Evolutionary conservation across 1,284 basidiomycete species (phyloP).

Genomic region (Chalciporus sp.): DNA sequence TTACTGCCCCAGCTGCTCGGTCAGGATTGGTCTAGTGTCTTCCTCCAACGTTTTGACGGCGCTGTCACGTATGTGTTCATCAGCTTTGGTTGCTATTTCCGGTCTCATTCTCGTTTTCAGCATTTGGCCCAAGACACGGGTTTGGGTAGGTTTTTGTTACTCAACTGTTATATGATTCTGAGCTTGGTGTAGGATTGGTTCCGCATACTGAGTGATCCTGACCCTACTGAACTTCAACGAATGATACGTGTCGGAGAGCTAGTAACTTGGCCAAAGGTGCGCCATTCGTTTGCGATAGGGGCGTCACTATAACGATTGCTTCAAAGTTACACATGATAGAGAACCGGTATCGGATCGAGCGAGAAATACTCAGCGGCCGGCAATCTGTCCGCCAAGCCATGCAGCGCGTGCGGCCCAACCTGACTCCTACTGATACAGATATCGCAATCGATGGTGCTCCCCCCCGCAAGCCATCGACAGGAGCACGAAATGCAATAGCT

Average conservation of each 20-base stretch:
- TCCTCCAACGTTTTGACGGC: constrained; percentile 87
- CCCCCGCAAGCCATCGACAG: constrained; percentile 11
- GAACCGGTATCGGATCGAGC: constrained; percentile 80
- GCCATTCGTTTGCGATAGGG: constrained; percentile 9
- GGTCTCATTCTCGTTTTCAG: constrained; percentile 44
- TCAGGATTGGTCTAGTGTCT: constrained; percentile 95
- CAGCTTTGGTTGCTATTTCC: constrained; percentile 10
- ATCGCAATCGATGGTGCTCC: constrained; percentile 23
- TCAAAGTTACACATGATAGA: constrained; percentile 86
- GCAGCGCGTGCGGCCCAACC: constrained; percentile 33
- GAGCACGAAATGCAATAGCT: constrained; percentile 1
- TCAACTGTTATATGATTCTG: constrained; percentile 7
- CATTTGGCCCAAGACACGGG: constrained; percentile 84
- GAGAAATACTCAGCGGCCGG: constrained; percentile 82
- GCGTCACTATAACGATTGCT: constrained; percentile 10
- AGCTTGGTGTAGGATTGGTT: constrained; percentile 71
- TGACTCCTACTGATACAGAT: constrained; percentile 33
- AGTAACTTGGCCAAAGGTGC: constrained; percentile 95
- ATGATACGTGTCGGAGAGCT: constrained; percentile 86
- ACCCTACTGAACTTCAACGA: constrained; percentile 73
- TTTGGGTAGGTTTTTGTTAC: constrained; percentile 52
- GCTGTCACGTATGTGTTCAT: constrained; percentile 67
- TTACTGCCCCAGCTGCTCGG: constrained; percentile 86
- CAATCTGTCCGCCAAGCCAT: constrained; percentile 65
- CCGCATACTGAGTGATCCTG: constrained; percentile 82